A percentile compares a stretch with the other conserved stretches of the same genome.
These are phyloP conservation scores for Erodium trifolium DNA, from an alignment of 441 rosid species.

Conservation along the genomic window DNA sequence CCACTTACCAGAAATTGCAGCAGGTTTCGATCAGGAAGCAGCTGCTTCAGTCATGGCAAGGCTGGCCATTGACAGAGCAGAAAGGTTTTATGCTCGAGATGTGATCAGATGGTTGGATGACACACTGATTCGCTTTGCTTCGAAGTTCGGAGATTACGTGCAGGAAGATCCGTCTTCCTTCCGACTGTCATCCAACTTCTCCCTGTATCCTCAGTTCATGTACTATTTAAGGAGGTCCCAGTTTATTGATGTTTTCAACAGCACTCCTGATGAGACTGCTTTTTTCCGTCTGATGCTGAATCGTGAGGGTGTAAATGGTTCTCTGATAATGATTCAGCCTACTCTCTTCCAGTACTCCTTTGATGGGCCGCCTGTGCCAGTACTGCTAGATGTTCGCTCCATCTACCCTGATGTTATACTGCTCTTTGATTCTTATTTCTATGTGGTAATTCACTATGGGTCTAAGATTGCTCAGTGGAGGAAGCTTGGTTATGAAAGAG, in stretches of 20 bases:
- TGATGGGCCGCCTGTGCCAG: conserved; percentile 87
- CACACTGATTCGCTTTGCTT: conserved; percentile 56
- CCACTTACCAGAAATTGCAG: conserved; percentile 58
- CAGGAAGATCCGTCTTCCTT: conserved; percentile 84
- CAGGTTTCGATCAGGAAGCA: conserved; percentile 94
- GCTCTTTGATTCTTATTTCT: conserved; percentile 83
- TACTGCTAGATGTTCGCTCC: conserved; percentile 75
- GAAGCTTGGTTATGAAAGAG: conserved; percentile 70
- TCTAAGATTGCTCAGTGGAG: conserved; percentile 85
- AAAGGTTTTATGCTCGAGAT: conserved; percentile 61
- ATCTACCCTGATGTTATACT: conserved; percentile 64
- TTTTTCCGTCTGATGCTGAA: conserved; percentile 80
- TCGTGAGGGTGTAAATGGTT: conserved; percentile 80
- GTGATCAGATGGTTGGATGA: conserved; percentile 92
- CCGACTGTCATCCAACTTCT: conserved; percentile 71
- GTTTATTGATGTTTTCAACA: conserved; percentile 80
- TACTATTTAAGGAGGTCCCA: conserved; percentile 88
- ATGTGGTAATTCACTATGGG: conserved; percentile 74
- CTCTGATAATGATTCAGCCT: conserved; percentile 89
- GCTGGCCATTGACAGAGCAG: conserved; percentile 70
- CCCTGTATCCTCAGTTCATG: conserved; percentile 94
- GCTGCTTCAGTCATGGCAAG: conserved; percentile 90
- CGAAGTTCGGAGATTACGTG: conserved; percentile 78
- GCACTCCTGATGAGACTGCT: conserved; percentile 79
- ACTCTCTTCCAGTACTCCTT: conserved; percentile 79